A percentile compares a stretch with the other conserved stretches of the same genome.
These are phyloP conservation scores for Yarrowia sp. DNA, from an alignment of 805 yeast species.

Conservation along the genomic window DNA sequence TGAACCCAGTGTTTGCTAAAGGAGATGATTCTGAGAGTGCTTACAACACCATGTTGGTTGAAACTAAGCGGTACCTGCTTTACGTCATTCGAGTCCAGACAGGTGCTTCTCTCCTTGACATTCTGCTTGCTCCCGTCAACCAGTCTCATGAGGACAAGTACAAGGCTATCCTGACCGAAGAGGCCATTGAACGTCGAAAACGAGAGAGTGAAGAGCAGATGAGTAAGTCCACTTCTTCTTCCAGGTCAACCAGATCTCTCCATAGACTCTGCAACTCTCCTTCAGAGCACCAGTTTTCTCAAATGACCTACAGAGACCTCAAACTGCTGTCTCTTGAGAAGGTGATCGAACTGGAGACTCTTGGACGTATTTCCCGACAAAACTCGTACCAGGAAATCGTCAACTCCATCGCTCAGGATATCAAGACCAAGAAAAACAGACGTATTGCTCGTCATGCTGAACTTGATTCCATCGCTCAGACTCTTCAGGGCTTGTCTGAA, in stretches of 20 bases:
- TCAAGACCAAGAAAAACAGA: slow-evolving; percentile 54
- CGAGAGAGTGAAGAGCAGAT: slow-evolving; percentile 38
- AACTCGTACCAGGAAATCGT: slow-evolving; percentile 75
- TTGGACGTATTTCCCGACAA: slow-evolving; percentile 61
- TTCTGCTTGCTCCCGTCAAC: slow-evolving; percentile 63
- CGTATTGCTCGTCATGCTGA: slow-evolving; percentile 50
- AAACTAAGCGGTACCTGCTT: slow-evolving; percentile 77
- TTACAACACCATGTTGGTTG: slow-evolving; percentile 58
- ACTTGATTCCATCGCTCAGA: slow-evolving; percentile 46
- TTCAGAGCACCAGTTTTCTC: slow-evolving; percentile 9
- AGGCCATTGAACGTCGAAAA: slow-evolving; percentile 38
- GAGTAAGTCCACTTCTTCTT: slow-evolving; percentile 33
- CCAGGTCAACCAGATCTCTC: slow-evolving; percentile 40
- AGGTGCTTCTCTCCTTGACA: slow-evolving; percentile 62
- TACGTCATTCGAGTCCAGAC: slow-evolving; percentile 81
- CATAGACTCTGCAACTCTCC: slow-evolving; percentile 18
- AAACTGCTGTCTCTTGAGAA: slow-evolving; percentile 74
- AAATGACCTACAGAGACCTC: slow-evolving; percentile 58
- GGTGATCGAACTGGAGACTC: slow-evolving; percentile 68
- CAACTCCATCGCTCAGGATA: slow-evolving; percentile 81
- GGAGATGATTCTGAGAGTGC: slow-evolving; percentile 52
- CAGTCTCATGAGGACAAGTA: slow-evolving; percentile 69
- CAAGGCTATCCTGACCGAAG: slow-evolving; percentile 52
- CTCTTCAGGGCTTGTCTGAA: slow-evolving; percentile 47
- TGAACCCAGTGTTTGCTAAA: slow-evolving; percentile 55